phyloP scores from a whole-genome alignment of 2,329 filamentous ascomycete genomes.

The Verticillium dahliae region DNA sequence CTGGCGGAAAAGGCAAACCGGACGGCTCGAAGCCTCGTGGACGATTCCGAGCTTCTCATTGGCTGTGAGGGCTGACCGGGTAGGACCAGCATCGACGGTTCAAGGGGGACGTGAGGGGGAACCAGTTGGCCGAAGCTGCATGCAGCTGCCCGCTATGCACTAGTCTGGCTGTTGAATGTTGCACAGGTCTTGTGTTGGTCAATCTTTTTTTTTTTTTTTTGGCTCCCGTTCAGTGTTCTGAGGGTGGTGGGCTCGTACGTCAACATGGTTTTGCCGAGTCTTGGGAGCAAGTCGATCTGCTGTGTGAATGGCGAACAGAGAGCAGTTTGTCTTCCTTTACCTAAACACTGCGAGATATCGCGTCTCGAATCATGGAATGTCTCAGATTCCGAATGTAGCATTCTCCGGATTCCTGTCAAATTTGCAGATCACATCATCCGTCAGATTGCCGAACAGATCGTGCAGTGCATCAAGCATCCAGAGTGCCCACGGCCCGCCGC shows the following conservation, averaged over 20 bases:
- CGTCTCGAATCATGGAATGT: background rate
- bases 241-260: too few relatives aligned
- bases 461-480: background rate
- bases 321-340: too few relatives aligned
- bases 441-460: background rate
- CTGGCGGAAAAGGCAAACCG: background rate
- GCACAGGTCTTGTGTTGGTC: background rate
- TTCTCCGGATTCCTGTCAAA: background rate
- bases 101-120: background rate
- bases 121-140: background rate
- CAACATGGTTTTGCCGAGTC: too few relatives aligned
- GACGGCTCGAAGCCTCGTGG: slow-evolving; percentile 1
- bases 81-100: background rate
- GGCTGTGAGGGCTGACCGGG: background rate
- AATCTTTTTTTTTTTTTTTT: background rate
- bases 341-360: background rate
- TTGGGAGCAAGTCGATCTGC: too few relatives aligned
- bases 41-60: background rate
- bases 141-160: background rate
- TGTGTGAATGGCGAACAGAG: too few relatives aligned
- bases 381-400: background rate
- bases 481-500: background rate
- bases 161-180: background rate
- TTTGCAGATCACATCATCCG: background rate
- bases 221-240: background rate